Percentiles rank a stretch among this genome's conserved stretches.
phyloP scores from a whole-genome alignment of 2,329 filamentous ascomycete genomes.

The Metarhizium anisopliae region DNA sequence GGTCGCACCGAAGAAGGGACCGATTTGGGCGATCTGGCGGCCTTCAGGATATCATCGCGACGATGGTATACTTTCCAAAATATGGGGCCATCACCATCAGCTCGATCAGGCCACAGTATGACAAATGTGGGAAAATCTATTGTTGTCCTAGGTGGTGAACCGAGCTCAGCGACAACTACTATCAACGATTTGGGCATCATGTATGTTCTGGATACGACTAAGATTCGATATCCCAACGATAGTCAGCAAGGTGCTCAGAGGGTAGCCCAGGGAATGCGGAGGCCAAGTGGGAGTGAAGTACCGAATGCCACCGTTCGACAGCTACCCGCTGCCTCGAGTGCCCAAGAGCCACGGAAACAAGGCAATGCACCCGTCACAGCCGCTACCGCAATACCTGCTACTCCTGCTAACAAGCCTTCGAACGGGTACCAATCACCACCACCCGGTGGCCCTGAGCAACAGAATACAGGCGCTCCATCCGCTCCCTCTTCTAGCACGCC shows the following conservation, averaged over 20 bases:
- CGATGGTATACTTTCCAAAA: conserved; percentile 99
- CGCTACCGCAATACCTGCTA: background rate
- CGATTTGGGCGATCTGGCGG: conserved; percentile 87
- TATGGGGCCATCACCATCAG: conserved; percentile 92
- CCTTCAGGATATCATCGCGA: conserved; percentile 63
- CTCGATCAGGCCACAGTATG: conserved; percentile 95
- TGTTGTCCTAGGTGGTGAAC: conserved; percentile 87
- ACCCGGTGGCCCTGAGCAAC: conserved; percentile 30
- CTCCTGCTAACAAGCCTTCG: conserved; percentile 23
- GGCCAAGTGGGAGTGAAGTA: conserved; percentile 33
- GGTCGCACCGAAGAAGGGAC: conserved; percentile 88
- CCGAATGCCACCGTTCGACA: conserved; percentile 21
- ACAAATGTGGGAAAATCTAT: conserved; percentile 88
- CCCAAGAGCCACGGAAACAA: conserved; percentile 3
- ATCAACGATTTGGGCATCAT: conserved; percentile 78
- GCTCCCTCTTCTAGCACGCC: conserved; percentile 13
- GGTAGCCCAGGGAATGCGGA: conserved; percentile 26
- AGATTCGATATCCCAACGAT: conserved; percentile 93
- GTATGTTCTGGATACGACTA: conserved; percentile 88
- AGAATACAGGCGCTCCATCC: conserved; percentile 17
- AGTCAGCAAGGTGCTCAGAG: conserved; percentile 30
- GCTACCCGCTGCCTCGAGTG: conserved; percentile 20
- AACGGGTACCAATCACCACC: conserved; percentile 33
- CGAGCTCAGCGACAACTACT: conserved; percentile 75
- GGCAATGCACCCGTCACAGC: background rate